Percentiles rank a stretch among this genome's conserved stretches.
Conservation (phyloP, 2,329 filamentous ascomycete species). For the Diplocarpon mali region DNA sequence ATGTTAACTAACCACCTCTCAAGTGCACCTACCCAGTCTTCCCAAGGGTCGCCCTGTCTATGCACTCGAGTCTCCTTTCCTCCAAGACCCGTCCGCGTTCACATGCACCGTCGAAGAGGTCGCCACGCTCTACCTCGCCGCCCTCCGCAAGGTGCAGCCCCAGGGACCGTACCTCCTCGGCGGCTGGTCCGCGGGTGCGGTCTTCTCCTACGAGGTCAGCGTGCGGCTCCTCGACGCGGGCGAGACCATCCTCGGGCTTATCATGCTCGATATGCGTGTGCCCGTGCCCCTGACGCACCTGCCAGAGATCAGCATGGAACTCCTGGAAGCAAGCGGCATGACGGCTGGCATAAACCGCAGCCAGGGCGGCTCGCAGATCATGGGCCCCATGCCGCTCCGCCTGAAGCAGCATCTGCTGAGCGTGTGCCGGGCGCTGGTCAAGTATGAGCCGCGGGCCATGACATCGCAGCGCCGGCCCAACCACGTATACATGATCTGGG, state of each 20-base stretch:
- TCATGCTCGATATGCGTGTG: constrained; percentile 15
- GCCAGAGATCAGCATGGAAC: constrained; percentile 3
- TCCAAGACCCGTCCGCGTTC: not conserved
- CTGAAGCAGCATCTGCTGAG: constrained; percentile 7
- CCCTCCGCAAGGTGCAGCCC: constrained; percentile 24
- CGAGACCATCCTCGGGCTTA: constrained; percentile 9
- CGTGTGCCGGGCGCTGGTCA: constrained; percentile 2
- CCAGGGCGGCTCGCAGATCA: not conserved
- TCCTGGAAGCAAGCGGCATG: constrained; percentile 4
- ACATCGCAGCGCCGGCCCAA: too few species aligned
- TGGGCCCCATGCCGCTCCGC: not conserved
- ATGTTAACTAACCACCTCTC: too few species aligned
- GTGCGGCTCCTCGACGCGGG: constrained; percentile 18
- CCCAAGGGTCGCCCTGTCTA: constrained; percentile 17
- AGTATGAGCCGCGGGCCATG: constrained; percentile 1
- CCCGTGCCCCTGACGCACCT: constrained; percentile 1
- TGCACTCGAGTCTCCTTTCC: constrained; percentile 22
- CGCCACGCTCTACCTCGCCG: constrained; percentile 8
- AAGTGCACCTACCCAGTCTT: constrained; percentile 13
- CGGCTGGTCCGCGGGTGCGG: constrained; percentile 30
- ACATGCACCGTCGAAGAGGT: not conserved
- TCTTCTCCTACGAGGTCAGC: constrained; percentile 29
- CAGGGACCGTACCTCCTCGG: constrained; percentile 30
- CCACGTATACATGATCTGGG: too few species aligned
- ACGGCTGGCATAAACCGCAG: constrained; percentile 3